A percentile compares a stretch with the other conserved stretches of the same genome.
Evolutionary conservation across 129 eudicot species (phyloP).

Genomic region (Kitagawia praeruptora): DNA sequence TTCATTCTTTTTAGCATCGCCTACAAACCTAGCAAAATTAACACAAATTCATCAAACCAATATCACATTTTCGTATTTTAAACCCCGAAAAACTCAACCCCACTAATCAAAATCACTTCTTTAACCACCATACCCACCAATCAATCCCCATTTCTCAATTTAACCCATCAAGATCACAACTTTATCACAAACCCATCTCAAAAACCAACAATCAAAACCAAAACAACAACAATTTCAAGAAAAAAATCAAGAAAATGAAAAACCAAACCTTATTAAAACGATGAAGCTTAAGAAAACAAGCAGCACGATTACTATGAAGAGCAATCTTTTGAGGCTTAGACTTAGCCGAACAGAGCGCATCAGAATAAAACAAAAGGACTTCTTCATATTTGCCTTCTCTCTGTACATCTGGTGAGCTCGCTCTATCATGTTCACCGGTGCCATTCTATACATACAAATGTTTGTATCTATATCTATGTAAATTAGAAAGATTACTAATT

Average conservation of each 20-base stretch:
- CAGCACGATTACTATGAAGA: constrained; percentile 93
- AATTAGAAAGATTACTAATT: too few relatives aligned
- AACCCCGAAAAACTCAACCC: background rate
- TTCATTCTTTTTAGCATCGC: background rate
- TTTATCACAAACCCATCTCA: background rate
- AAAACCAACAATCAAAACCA: background rate
- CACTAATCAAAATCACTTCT: background rate
- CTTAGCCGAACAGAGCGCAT: too few relatives aligned
- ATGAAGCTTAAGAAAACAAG: constrained; percentile 86
- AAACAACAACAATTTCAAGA: background rate
- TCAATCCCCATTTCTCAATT: background rate
- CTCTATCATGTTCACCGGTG: too few relatives aligned
- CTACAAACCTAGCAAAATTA: background rate
- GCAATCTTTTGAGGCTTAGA: constrained; percentile 78
- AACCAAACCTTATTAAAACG: constrained; percentile 52
- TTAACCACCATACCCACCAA: background rate
- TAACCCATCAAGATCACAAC: background rate
- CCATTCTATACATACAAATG: too few relatives aligned
- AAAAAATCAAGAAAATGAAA: background rate
- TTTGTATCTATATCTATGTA: too few relatives aligned
- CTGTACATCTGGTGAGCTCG: too few relatives aligned
- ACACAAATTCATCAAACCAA: background rate
- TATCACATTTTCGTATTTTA: background rate
- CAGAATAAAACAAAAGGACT: too few relatives aligned
- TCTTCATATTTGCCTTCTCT: too few relatives aligned